Evolutionary conservation across 805 yeast species (phyloP).

Genomic region (Pichia cephalocereana): DNA sequence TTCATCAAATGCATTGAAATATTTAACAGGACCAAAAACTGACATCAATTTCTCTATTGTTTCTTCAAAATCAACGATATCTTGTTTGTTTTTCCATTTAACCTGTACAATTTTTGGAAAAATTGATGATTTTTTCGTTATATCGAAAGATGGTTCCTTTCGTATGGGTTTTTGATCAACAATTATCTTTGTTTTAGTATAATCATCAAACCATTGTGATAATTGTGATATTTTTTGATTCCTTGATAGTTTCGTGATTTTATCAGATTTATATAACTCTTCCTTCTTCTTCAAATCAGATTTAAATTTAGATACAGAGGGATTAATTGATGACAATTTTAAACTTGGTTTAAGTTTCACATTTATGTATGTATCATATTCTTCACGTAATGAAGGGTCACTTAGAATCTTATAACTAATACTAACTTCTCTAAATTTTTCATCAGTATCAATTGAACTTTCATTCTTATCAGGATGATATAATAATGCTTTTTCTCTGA

Average conservation of each 20-base stretch:
- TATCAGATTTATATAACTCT: not conserved
- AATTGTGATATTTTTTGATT: not conserved
- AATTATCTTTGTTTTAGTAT: not conserved
- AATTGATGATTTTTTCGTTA: not conserved
- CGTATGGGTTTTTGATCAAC: no score
- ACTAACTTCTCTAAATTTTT: slow-evolving; percentile 21
- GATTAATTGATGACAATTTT: not conserved
- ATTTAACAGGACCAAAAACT: slow-evolving; percentile 34
- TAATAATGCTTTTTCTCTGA: slow-evolving; percentile 23
- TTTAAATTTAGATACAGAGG: not conserved
- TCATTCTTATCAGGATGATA: slow-evolving; percentile 30
- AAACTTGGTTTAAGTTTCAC: no score
- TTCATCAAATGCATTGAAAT: slow-evolving; percentile 10
- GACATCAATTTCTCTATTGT: slow-evolving; percentile 32
- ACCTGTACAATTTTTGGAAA: slow-evolving; percentile 11
- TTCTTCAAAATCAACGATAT: slow-evolving; percentile 26
- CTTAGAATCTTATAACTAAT: slow-evolving; percentile 20
- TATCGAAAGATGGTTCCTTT: no score
- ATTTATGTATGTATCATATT: slow-evolving; percentile 17
- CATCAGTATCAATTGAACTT: slow-evolving; percentile 16
- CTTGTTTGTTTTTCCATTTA: slow-evolving; percentile 38
- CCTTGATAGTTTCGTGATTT: not conserved
- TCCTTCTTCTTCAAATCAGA: slow-evolving; percentile 2
- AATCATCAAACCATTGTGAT: not conserved
- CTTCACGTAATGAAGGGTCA: slow-evolving; percentile 10